Conservation (phyloP, 495 filamentous ascomycete species). For the Viridothelium virens region DNA sequence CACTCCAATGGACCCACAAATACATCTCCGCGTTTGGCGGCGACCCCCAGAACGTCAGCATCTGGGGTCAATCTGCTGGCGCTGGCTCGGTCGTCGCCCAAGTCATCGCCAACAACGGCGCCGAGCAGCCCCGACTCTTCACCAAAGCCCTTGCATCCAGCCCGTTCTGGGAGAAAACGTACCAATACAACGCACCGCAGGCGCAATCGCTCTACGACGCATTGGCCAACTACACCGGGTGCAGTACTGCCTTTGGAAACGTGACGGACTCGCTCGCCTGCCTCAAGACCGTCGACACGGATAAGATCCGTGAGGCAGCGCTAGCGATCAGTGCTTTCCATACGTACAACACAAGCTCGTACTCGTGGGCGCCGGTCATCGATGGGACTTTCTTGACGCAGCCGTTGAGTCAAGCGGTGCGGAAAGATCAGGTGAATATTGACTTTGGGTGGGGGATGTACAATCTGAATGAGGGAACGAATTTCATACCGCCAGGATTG, state of each 20-base stretch:
- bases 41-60: slow-evolving; percentile 28
- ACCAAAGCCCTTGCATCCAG: slow-evolving; percentile 50
- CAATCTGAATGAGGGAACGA: slow-evolving; percentile 54
- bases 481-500: slow-evolving; percentile 49
- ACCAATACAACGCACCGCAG: slow-evolving; percentile 43
- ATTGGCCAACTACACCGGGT: slow-evolving; percentile 42
- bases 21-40: slow-evolving; percentile 31
- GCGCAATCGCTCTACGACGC: slow-evolving; percentile 45
- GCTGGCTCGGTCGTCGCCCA: slow-evolving; percentile 51
- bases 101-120: slow-evolving; percentile 42
- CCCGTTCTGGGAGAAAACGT: slow-evolving; percentile 57
- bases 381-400: slow-evolving; percentile 46
- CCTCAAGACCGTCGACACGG: slow-evolving; percentile 44
- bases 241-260: slow-evolving; percentile 25
- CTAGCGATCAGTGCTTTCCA: slow-evolving; percentile 40
- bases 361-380: slow-evolving; percentile 54
- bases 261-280: slow-evolving; percentile 39
- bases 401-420: slow-evolving; percentile 40
- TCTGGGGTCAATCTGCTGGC: slow-evolving; percentile 44
- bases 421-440: slow-evolving; percentile 37
- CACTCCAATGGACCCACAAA: slow-evolving; percentile 29
- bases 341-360: slow-evolving; percentile 46
- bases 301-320: slow-evolving; percentile 43
- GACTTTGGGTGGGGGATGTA: slow-evolving; percentile 48
- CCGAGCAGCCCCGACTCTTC: slow-evolving; percentile 31